Base-by-base conservation (phyloP, 768 basidiomycete genomes). In the Trametes villosa region DNA sequence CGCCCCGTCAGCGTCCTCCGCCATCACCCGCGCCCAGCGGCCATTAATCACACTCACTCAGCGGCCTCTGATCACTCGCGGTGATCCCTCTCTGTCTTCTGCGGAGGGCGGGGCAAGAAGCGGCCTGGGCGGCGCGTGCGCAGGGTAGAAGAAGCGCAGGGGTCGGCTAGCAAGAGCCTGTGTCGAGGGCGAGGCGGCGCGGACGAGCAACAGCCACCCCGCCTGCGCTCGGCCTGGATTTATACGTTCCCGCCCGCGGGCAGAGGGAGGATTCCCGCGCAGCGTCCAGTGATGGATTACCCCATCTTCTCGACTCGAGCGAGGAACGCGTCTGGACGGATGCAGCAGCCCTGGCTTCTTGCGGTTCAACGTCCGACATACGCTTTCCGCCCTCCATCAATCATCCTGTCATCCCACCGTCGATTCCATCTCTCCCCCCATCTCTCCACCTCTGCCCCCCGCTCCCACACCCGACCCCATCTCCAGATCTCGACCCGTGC, bases 401-500 rank as follows among this genome's bases (percentile, higher is more conserved):
- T 67, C 67, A 68, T 48, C 49, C 66, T 65, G 61, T 68, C 64
- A 65, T 36, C 50, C n/a, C 34, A 34, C 58, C 60, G 65, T 49
- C 69, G 69, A 70, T 68, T 65, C 50, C 67, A 70, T 70, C 67
- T 70, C 51, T 52, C 55, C 58, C 63, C 51, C 46, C 53, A 50
- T 62, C 55, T 57, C 40, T 30, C 41, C 52, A 56, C 53, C 55
- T 57, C 40, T 27, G 31, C 55, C 60, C 53, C 12, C 57, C 51
- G 49, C 55, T 57, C 63, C 60, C 67, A 56, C 61, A 59, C 50
- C 57, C 57, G 44, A 36, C 29, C 50, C 56, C 57, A 52, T 57
- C 53, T 42, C 48, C 56, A 57, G 62, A 60, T 55, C 62, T 55
- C 62, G 31, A 26, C 44, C 22, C 57, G 62, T 59, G 62, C 52